Percentiles rank a stretch among this genome's conserved stretches.
phyloP scores from a whole-genome alignment of 2,329 filamentous ascomycete species.

The Trichocomaceae sp. region DNA sequence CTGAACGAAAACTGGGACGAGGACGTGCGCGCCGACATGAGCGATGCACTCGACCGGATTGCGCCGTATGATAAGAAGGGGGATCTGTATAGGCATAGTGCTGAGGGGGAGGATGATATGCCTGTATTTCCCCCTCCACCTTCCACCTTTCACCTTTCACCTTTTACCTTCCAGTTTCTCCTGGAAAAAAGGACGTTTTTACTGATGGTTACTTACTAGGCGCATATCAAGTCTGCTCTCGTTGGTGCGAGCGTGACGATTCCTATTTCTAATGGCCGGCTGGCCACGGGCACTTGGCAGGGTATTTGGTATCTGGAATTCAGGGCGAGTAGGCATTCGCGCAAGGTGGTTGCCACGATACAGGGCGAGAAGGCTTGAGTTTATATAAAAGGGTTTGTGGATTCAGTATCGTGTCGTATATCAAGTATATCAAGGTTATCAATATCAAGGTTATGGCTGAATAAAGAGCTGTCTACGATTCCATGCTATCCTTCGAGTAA shows the following conservation, averaged over 20 bases:
- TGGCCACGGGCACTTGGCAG: conserved; percentile 59
- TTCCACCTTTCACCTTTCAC: no score
- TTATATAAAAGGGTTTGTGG: background rate
- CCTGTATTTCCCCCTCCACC: no score
- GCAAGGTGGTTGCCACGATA: conserved; percentile 85
- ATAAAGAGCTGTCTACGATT: conserved; percentile 24
- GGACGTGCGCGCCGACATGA: conserved; percentile 91
- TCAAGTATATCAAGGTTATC: no score
- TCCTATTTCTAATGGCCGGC: conserved; percentile 77
- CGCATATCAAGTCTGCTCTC: conserved; percentile 82
- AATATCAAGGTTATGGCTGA: background rate
- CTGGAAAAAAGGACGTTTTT: no score
- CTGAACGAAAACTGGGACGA: conserved; percentile 88
- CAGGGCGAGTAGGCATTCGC: conserved; percentile 63
- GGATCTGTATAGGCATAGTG: conserved; percentile 74
- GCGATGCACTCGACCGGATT: conserved; percentile 82
- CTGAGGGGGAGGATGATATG: conserved; percentile 90
- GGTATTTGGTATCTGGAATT: conserved; percentile 96
- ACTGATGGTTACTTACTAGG: background rate
- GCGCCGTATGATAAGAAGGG: conserved; percentile 74
- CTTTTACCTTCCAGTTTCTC: no score
- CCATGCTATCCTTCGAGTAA: conserved; percentile 20
- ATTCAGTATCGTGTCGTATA: no score
- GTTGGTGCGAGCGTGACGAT: conserved; percentile 85
- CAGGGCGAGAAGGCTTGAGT: conserved; percentile 65